Conservation (phyloP, 257 asterid species). For the Schizonepeta tenuifolia region DNA sequence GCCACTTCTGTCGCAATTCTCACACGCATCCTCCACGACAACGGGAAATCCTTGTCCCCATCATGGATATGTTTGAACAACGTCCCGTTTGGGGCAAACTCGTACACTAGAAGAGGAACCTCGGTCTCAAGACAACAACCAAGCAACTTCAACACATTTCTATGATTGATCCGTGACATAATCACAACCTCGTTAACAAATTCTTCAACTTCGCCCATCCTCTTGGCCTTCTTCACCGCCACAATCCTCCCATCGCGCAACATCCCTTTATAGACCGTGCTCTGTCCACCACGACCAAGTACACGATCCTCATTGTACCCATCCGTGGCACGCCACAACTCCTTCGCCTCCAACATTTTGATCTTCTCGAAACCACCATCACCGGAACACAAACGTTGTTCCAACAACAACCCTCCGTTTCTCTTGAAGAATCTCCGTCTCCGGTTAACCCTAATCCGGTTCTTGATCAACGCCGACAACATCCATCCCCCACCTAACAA, state of each 20-base stretch:
- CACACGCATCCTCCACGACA: slow-evolving; percentile 30
- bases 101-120: slow-evolving; percentile 36
- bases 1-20: slow-evolving; percentile 18
- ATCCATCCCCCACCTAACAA: background rate
- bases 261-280: slow-evolving; percentile 35
- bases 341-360: background rate
- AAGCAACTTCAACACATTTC: slow-evolving; percentile 35
- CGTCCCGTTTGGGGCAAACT: slow-evolving; percentile 21
- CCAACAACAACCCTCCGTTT: slow-evolving; percentile 38
- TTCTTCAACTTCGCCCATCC: slow-evolving; percentile 24
- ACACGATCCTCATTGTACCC: slow-evolving; percentile 25
- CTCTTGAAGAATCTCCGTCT: slow-evolving; percentile 20
- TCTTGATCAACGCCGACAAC: background rate
- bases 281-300: slow-evolving; percentile 26
- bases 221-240: slow-evolving; percentile 40
- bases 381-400: slow-evolving; percentile 17
- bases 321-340: slow-evolving; percentile 18
- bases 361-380: slow-evolving; percentile 5
- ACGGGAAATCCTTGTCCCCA: background rate
- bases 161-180: slow-evolving; percentile 38
- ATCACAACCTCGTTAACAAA: slow-evolving; percentile 42
- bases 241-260: slow-evolving; percentile 28
- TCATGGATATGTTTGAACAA: slow-evolving; percentile 28
- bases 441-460: background rate
- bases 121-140: slow-evolving; percentile 38